Conservation (phyloP, 1,139 yeast genomes). For the Geotrichum siamense region DNA sequence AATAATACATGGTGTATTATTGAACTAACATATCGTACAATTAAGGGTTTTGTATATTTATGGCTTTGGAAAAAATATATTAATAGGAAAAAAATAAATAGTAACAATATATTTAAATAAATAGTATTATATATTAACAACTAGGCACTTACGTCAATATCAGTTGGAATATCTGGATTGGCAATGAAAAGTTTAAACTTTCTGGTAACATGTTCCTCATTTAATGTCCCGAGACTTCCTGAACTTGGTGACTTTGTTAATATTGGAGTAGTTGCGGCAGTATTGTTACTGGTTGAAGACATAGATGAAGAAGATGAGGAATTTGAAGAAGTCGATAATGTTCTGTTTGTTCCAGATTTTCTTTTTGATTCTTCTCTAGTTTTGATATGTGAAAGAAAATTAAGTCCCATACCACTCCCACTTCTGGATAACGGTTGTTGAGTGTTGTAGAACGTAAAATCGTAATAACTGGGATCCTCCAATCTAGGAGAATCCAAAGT, state of each 20-base stretch:
- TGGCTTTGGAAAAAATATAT: no score
- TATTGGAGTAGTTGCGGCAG: not conserved
- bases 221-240: constrained; percentile 5
- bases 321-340: constrained; percentile 8
- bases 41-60: no score
- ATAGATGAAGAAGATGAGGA: constrained; percentile 4
- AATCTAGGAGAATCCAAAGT: not conserved
- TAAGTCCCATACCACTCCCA: constrained; percentile 2
- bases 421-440: not conserved
- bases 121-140: no score
- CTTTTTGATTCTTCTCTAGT: not conserved
- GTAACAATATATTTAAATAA: no score
- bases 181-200: constrained; percentile 13
- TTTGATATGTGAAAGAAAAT: not conserved
- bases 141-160: not conserved
- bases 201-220: constrained; percentile 5
- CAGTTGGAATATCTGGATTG: constrained; percentile 13
- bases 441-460: constrained; percentile 1
- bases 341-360: not conserved
- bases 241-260: constrained; percentile 1
- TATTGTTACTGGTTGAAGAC: constrained; percentile 1
- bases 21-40: no score
- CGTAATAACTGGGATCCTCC: not conserved
- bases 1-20: no score
- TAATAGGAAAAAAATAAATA: no score